A percentile compares a stretch with the other conserved stretches of the same genome.
phyloP scores from a whole-genome alignment of 2,329 filamentous ascomycete genomes.

The Cryphonectria naterciae region DNA sequence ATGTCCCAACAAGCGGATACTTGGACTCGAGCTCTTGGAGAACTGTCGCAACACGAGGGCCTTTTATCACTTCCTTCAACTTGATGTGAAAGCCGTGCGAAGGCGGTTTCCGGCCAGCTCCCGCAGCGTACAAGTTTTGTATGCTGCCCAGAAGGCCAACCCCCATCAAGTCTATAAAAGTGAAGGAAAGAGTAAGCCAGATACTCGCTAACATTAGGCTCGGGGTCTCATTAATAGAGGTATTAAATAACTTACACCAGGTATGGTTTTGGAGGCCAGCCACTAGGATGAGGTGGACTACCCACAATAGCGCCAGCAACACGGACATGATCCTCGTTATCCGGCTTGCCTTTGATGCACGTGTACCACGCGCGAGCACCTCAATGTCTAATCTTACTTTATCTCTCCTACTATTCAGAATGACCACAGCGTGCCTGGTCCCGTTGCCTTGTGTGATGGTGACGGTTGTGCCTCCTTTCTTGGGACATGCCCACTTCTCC shows the following conservation, averaged over 20 bases:
- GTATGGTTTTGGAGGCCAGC: background rate
- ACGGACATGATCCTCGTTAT: background rate
- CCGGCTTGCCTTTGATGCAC: background rate
- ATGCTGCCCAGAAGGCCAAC: background rate
- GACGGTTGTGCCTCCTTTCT: background rate
- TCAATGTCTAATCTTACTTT: background rate
- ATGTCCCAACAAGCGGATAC: background rate
- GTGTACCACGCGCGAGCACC: background rate
- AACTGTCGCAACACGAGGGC: background rate
- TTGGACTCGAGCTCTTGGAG: background rate
- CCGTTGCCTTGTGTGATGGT: background rate
- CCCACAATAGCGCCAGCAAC: background rate
- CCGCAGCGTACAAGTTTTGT: background rate
- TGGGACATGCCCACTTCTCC: conserved; percentile 8
- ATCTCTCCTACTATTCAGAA: background rate
- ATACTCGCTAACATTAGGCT: too few relatives aligned
- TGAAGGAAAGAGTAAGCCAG: too few relatives aligned
- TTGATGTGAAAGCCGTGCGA: background rate
- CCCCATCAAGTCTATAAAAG: background rate
- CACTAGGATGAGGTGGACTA: background rate
- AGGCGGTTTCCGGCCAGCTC: too few relatives aligned
- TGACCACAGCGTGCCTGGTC: background rate
- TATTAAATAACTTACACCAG: background rate
- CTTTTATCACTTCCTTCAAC: background rate
- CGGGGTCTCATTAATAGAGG: background rate